These are phyloP conservation scores for Myrica gale DNA, from an alignment of 306 rosid genomes.

Conservation along the genomic window DNA sequence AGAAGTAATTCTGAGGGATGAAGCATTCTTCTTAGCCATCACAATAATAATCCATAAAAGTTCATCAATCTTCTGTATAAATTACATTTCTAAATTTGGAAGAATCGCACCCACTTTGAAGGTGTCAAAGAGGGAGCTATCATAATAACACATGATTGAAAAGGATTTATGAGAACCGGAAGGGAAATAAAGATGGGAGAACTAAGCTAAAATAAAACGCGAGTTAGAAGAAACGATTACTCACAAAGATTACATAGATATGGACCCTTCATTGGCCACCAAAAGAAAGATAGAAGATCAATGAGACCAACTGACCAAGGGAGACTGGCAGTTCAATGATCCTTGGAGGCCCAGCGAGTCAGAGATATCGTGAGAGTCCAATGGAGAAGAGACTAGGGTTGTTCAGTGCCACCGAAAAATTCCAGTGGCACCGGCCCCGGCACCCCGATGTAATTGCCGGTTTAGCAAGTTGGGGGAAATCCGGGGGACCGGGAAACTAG, in stretches of 20 bases:
- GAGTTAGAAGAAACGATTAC: not conserved
- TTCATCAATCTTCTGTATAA: slow-evolving; percentile 16
- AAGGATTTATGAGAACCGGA: not conserved
- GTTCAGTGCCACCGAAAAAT: no score
- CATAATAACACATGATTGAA: not conserved
- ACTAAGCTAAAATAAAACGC: not conserved
- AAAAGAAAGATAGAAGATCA: no score
- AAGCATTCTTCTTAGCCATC: slow-evolving; percentile 51
- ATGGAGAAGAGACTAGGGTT: no score
- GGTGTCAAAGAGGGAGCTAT: not conserved
- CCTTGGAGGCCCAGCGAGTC: no score
- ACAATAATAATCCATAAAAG: slow-evolving; percentile 11
- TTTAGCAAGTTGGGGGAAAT: no score
- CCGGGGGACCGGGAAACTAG: no score
- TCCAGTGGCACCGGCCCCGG: no score
- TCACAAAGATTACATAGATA: not conserved
- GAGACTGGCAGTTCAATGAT: no score
- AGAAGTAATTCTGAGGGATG: slow-evolving; percentile 40
- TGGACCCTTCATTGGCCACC: not conserved
- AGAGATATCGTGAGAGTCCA: no score
- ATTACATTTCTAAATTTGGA: not conserved
- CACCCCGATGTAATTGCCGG: no score
- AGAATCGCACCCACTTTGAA: not conserved
- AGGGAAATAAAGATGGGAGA: not conserved
- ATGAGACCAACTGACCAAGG: no score